These are phyloP conservation scores for Monosporascus ibericus DNA, from an alignment of 2,329 filamentous ascomycete species.

Conservation along the genomic window DNA sequence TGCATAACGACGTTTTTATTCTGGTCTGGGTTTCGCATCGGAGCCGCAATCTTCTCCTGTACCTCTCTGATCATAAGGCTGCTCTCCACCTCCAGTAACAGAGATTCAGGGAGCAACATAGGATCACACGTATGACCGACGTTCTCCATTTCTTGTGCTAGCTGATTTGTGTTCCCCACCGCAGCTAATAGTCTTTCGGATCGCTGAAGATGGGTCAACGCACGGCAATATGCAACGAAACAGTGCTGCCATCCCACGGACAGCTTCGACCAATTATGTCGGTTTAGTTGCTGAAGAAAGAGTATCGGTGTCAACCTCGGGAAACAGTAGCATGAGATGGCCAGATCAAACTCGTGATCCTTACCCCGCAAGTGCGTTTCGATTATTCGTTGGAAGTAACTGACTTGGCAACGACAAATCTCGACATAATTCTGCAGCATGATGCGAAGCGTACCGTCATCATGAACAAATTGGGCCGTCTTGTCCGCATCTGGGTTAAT, in stretches of 20 bases:
- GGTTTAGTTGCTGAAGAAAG: conserved; percentile 29
- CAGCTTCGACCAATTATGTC: conserved; percentile 19
- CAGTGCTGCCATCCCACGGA: conserved; percentile 26
- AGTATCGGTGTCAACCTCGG: conserved; percentile 17
- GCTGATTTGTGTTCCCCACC: conserved; percentile 18
- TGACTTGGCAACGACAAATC: not conserved
- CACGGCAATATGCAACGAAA: conserved; percentile 34
- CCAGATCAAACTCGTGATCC: not conserved
- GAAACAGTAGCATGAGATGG: not conserved
- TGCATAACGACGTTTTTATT: conserved; percentile 51
- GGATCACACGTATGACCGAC: conserved; percentile 51
- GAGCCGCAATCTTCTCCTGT: conserved; percentile 50
- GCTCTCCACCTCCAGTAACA: conserved; percentile 60
- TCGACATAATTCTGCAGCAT: not conserved
- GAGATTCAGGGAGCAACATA: conserved; percentile 46
- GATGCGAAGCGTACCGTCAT: not conserved
- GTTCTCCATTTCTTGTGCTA: conserved; percentile 40
- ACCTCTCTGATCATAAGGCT: conserved; percentile 54
- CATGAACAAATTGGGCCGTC: not conserved
- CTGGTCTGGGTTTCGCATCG: conserved; percentile 43
- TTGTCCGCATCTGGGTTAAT: not conserved
- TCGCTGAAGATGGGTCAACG: conserved; percentile 34
- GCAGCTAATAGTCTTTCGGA: conserved; percentile 32
- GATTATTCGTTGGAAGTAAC: not conserved
- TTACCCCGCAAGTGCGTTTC: not conserved